Percentiles rank a stretch among this genome's conserved stretches.
Conservation (phyloP, 2,329 filamentous ascomycete genomes). For the Hypomyces perniciosus region DNA sequence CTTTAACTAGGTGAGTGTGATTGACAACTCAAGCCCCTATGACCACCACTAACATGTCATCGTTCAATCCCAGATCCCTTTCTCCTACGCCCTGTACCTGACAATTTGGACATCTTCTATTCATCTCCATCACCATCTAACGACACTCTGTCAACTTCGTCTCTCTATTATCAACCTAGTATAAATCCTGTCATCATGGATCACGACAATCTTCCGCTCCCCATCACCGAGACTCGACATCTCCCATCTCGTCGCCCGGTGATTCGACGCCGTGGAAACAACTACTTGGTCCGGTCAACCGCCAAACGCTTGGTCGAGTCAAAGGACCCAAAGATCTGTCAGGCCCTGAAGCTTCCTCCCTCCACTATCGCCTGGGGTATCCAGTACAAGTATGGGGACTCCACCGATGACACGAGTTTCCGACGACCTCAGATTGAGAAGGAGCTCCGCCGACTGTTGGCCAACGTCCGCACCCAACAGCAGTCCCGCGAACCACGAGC, state of each 20-base stretch:
- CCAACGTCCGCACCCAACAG: constrained; percentile 1
- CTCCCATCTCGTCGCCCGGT: constrained; percentile 11
- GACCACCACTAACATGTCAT: background rate
- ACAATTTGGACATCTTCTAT: constrained; percentile 4
- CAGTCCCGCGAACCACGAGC: constrained; percentile 1
- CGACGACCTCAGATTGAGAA: constrained; percentile 9
- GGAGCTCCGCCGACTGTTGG: constrained; percentile 4
- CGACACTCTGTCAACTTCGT: background rate
- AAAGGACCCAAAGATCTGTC: constrained; percentile 4
- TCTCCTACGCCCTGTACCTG: constrained; percentile 7
- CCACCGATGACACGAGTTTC: background rate
- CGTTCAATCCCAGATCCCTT: constrained; percentile 3
- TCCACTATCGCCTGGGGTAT: background rate
- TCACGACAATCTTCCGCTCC: constrained; percentile 2
- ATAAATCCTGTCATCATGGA: constrained; percentile 7
- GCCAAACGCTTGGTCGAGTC: constrained; percentile 11
- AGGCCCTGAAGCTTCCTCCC: background rate
- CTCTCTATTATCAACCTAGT: background rate
- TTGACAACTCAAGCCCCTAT: too few relatives aligned
- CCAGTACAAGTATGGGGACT: constrained; percentile 1
- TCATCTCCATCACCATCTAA: background rate
- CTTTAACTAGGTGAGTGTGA: too few relatives aligned
- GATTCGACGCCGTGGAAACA: constrained; percentile 17
- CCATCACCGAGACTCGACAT: constrained; percentile 7
- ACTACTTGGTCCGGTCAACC: constrained; percentile 26